Conservation (phyloP, 2,329 filamentous ascomycete genomes). For the Trichoderma koningiopsis region DNA sequence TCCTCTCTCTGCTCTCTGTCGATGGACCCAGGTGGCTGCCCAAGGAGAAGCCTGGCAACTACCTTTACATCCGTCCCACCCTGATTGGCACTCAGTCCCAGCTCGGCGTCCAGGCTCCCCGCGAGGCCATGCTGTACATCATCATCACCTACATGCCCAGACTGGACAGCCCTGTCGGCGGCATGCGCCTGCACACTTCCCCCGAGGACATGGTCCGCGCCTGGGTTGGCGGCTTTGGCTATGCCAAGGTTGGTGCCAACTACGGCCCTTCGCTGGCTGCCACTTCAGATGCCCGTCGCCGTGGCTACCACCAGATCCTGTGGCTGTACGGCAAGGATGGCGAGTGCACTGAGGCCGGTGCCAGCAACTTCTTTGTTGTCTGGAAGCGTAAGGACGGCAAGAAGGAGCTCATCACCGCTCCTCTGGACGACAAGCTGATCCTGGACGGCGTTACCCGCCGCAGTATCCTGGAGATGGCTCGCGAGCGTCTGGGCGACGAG, state of each 20-base stretch:
- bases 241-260: slow-evolving; percentile 90
- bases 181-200: slow-evolving; percentile 76
- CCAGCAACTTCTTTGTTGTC: slow-evolving; percentile 88
- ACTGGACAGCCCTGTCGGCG: slow-evolving; percentile 54
- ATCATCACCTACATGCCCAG: slow-evolving; percentile 66
- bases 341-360: slow-evolving; percentile 86
- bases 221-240: slow-evolving; percentile 92
- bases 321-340: slow-evolving; percentile 83
- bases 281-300: slow-evolving; percentile 69
- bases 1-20: slow-evolving; percentile 69
- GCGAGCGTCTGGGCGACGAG: slow-evolving; percentile 60
- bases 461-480: slow-evolving; percentile 73
- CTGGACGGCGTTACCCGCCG: slow-evolving; percentile 86
- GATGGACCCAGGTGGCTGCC: slow-evolving; percentile 82
- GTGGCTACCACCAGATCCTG: slow-evolving; percentile 87
- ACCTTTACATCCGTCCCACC: slow-evolving; percentile 83
- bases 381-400: slow-evolving; percentile 60
- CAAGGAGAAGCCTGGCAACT: slow-evolving; percentile 64
- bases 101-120: slow-evolving; percentile 78
- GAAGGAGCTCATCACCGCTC: slow-evolving; percentile 76
- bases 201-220: slow-evolving; percentile 82
- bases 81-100: slow-evolving; percentile 81
- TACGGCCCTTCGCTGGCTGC: slow-evolving; percentile 84
- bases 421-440: slow-evolving; percentile 79
- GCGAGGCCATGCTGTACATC: slow-evolving; percentile 86